phyloP scores from a whole-genome alignment of 805 yeast species.

The Yamadazyma kitorensis region DNA sequence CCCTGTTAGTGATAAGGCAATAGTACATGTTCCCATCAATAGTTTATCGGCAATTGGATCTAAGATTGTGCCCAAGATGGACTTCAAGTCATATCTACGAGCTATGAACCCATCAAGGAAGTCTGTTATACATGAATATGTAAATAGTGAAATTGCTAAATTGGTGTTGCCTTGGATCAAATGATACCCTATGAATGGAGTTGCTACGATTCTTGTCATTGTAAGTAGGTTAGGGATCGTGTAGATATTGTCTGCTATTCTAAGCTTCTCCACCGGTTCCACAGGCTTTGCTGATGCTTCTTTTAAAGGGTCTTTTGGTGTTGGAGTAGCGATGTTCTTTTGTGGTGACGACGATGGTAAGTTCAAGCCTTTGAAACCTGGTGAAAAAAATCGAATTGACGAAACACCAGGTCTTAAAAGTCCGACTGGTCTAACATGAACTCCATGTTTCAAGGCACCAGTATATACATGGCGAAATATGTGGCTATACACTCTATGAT shows the following conservation, averaged over 20 bases:
- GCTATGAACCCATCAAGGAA: conserved; percentile 92
- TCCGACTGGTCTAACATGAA: too few species aligned
- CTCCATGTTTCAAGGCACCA: too few species aligned
- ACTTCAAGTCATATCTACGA: conserved; percentile 67
- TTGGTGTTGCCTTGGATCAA: conserved; percentile 61
- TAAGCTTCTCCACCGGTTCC: too few species aligned
- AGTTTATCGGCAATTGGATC: conserved; percentile 96
- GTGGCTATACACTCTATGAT: too few species aligned
- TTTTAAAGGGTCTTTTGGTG: too few species aligned
- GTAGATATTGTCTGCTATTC: conserved; percentile 38
- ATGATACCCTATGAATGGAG: conserved; percentile 83
- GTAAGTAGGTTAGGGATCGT: conserved; percentile 89
- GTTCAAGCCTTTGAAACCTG: too few species aligned
- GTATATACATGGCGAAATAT: too few species aligned
- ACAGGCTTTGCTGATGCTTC: too few species aligned
- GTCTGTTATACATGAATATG: conserved; percentile 87
- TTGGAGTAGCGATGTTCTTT: too few species aligned
- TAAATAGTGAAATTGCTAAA: conserved; percentile 69
- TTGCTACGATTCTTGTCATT: conserved; percentile 68
- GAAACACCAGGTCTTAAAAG: too few species aligned
- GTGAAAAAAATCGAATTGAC: too few species aligned
- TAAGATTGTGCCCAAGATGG: conserved; percentile 83
- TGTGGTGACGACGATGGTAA: too few species aligned
- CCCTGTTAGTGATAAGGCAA: conserved; percentile 64
- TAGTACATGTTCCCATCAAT: conserved; percentile 82